These are phyloP conservation scores for Pleurotus salmoneostramineus DNA, from an alignment of 768 basidiomycete genomes.

Conservation along the genomic window DNA sequence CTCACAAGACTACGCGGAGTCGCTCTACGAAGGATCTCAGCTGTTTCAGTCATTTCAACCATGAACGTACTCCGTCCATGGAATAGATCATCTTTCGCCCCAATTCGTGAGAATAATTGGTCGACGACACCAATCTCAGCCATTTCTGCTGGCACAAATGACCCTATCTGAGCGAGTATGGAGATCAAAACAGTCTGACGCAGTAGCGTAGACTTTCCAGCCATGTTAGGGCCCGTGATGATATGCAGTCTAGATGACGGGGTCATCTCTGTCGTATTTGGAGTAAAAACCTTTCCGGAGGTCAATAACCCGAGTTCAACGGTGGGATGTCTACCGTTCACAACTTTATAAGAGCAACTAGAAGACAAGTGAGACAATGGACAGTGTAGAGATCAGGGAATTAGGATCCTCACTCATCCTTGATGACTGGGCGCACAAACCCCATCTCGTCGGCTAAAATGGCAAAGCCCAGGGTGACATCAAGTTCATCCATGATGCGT, in stretches of 20 bases:
- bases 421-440: slow-evolving; percentile 68
- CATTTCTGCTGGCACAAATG: slow-evolving; percentile 85
- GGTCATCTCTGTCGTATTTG: slow-evolving; percentile 72
- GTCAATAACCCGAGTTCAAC: slow-evolving; percentile 85
- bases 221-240: slow-evolving; percentile 96
- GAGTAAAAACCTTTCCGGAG: slow-evolving; percentile 73
- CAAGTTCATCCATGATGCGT: slow-evolving; percentile 80
- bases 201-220: slow-evolving; percentile 89
- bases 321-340: slow-evolving; percentile 86
- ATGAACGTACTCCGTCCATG: slow-evolving; percentile 95
- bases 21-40: slow-evolving; percentile 83
- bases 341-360: slow-evolving; percentile 60
- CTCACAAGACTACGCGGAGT: slow-evolving; percentile 79
- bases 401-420: slow-evolving; percentile 53
- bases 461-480: slow-evolving; percentile 80
- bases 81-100: slow-evolving; percentile 93
- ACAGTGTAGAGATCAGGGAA: background rate
- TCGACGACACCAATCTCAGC: slow-evolving; percentile 87
- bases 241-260: slow-evolving; percentile 64
- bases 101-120: slow-evolving; percentile 89
- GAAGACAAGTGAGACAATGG: slow-evolving; percentile 1
- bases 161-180: slow-evolving; percentile 89
- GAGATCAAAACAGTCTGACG: slow-evolving; percentile 89
- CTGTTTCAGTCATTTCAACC: slow-evolving; percentile 97
- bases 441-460: slow-evolving; percentile 74